Conservation (phyloP, 306 rosid species). For the Malus sylvestris region DNA sequence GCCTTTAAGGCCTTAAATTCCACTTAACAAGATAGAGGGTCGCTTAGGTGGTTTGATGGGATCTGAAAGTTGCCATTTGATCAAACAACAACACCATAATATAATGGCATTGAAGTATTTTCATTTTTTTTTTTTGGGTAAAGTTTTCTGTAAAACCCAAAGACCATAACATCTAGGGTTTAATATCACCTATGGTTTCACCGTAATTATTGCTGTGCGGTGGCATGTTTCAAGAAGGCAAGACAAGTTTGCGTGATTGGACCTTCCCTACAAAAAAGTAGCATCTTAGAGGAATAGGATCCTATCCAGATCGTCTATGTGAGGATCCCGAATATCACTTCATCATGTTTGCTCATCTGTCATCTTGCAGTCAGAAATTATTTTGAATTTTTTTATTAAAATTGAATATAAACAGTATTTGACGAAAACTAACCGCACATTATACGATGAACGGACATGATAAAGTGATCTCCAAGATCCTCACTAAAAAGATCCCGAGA, state of each 20-base stretch:
- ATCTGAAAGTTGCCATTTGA: background rate
- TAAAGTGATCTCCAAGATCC: no score
- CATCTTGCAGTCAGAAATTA: accelerated
- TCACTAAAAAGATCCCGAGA: no score
- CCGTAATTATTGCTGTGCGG: background rate
- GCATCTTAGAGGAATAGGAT: no score
- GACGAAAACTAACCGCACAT: no score
- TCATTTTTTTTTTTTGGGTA: background rate
- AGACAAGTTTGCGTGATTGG: background rate
- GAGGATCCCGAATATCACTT: no score
- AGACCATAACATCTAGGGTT: no score
- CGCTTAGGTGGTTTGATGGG: background rate
- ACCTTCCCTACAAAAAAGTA: background rate
- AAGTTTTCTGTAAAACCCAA: no score
- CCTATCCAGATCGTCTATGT: no score
- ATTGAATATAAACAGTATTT: no score
- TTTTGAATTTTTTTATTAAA: no score
- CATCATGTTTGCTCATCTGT: no score
- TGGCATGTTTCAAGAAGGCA: background rate
- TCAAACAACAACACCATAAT: background rate
- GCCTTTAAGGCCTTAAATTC: background rate
- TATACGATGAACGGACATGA: no score
- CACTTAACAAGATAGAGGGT: background rate
- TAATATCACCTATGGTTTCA: background rate
- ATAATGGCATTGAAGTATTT: background rate